Conservation (phyloP, 192 early-diverging fungal genomes). For the Gaertneriomyces sp. region DNA sequence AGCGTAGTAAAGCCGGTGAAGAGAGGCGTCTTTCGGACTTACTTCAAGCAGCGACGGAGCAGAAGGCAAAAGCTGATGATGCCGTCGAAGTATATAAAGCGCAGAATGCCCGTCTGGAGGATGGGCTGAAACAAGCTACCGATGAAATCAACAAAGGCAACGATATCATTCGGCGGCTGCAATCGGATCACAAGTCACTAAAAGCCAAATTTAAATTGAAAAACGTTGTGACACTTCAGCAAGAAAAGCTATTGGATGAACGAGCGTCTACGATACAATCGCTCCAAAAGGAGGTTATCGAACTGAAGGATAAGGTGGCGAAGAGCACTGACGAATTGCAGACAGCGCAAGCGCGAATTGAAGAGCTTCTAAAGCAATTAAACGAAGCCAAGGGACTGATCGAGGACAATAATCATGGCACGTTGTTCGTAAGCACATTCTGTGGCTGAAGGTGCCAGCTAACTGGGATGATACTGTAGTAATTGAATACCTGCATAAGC, state of each 20-base stretch:
- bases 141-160: slow-evolving; percentile 56
- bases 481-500: slow-evolving; percentile 65
- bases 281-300: slow-evolving; percentile 40
- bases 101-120: slow-evolving; percentile 36
- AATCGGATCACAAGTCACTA: slow-evolving; percentile 43
- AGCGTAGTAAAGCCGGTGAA: slow-evolving; percentile 2
- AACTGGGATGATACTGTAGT: slow-evolving; percentile 32
- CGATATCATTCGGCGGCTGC: slow-evolving; percentile 56
- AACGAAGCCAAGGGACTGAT: slow-evolving; percentile 49
- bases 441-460: background rate
- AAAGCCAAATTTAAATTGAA: slow-evolving; percentile 57
- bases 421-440: background rate
- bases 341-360: slow-evolving; percentile 11
- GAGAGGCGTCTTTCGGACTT: slow-evolving; percentile 15
- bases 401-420: slow-evolving; percentile 56
- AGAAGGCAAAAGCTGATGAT: slow-evolving; percentile 31
- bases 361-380: slow-evolving; percentile 34
- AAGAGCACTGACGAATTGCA: slow-evolving; percentile 22
- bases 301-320: slow-evolving; percentile 24
- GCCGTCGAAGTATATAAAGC: slow-evolving; percentile 27
- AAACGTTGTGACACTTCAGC: slow-evolving; percentile 56
- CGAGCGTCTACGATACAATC: slow-evolving; percentile 31
- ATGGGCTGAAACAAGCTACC: slow-evolving; percentile 22
- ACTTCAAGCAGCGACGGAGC: slow-evolving; percentile 21
- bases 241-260: slow-evolving; percentile 58